Base-by-base conservation (phyloP, 805 yeast genomes). In the Saccharomycopsis selenospora region DNA sequence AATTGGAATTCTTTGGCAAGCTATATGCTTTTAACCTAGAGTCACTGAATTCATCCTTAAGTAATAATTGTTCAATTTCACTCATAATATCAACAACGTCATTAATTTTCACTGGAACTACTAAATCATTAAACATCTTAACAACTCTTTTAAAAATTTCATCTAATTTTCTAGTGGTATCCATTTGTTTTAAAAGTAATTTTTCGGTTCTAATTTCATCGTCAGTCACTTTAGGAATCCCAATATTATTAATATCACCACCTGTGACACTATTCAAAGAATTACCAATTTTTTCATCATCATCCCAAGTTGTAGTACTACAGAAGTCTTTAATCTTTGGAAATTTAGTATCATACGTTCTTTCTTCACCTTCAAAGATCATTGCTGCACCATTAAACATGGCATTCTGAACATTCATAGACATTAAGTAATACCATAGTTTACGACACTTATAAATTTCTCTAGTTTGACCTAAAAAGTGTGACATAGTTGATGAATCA, bases 351-450 rank as follows among this genome's bases (percentile, higher is more conserved):
- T 50, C 51, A 20, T 50, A 50, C 24, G 40, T 40, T 20, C 48
- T 50, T 6, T 46, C 53, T 6, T 46, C 53, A 23, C 30, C 30
- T 8, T 25, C 17, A 20, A 50, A 18, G 36, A 25, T 20, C 24
- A 47, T 11, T 6, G 43, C 17, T 13, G 46, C 27, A 2, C 53
- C 53, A 23, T 43, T n/a, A 17, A 10, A 36, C 14, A 47, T 44
- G 3, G 48, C 24, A 11, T 28, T 42, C 17, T 33, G 11, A n/a
- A 13, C 20, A 25, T 50, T 51, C 20, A 47, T 8, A 22, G 14
- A 40, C n/a, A 50, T 14, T 23, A 50, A 40, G 38, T 43, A 50
- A 24, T 50, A 41, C 51, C 51, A 50, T 13, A 47, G 25, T 23
- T 50, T 50, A 4, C 50, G 51, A 25, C 36, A 22, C 6, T 29